Conservation (phyloP, 2,329 filamentous ascomycete species). For the Neonectria faginata region DNA sequence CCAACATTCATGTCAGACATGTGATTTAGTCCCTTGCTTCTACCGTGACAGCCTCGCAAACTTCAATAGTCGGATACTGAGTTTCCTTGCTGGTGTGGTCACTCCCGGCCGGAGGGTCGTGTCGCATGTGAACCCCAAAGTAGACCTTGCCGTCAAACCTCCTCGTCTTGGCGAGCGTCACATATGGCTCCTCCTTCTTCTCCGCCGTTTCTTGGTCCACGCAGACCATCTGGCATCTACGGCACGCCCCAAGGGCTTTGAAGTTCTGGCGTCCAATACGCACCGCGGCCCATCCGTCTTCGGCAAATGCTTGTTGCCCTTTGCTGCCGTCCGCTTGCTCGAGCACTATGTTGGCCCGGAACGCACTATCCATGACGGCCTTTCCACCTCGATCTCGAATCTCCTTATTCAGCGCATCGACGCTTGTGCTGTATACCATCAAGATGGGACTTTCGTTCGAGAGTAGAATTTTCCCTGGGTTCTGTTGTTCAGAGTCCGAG, state of each 20-base stretch:
- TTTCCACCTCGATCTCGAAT: conserved; percentile 74
- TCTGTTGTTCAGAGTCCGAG: conserved; percentile 62
- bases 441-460: conserved; percentile 96
- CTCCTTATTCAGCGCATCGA: conserved; percentile 79
- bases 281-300: conserved; percentile 81
- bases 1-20: neutral
- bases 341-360: conserved; percentile 89
- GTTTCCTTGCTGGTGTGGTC: conserved; percentile 29
- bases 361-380: conserved; percentile 77
- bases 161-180: conserved; percentile 88
- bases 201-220: conserved; percentile 86
- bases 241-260: conserved; percentile 83
- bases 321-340: conserved; percentile 50
- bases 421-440: conserved; percentile 81
- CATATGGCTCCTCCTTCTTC: conserved; percentile 86
- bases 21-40: conserved; percentile 10
- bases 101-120: conserved; percentile 45
- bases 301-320: conserved; percentile 73
- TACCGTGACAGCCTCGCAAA: conserved; percentile 60
- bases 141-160: conserved; percentile 85
- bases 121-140: conserved; percentile 86
- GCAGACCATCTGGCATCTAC: conserved; percentile 96
- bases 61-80: conserved; percentile 56
- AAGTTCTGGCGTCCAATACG: conserved; percentile 74
- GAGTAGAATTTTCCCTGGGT: conserved; percentile 72